Evolutionary conservation across 345 rosid species (phyloP), one percentile per base, ranked within the genome.

Genomic region (Durio zibethinus): DNA sequence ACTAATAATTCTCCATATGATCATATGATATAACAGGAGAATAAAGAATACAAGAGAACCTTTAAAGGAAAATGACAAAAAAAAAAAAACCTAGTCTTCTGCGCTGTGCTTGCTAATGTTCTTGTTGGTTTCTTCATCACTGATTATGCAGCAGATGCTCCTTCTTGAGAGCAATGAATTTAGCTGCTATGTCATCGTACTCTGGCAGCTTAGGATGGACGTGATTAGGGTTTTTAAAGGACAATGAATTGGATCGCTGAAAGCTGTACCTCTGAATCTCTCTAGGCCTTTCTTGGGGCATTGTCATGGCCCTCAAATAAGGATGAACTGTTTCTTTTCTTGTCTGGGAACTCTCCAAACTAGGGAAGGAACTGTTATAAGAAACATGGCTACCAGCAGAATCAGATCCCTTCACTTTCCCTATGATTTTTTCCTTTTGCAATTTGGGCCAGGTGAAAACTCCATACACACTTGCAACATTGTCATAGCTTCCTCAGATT

Each of bases 171-270:
- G 91, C 91, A 76, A 47, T 79, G 77, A 94, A 93, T 48, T 88
- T 88, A 7, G 94, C 91, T 42, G 89, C 80, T 54, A 94, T 83
- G 52, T 90, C 94, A 65, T 94, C 97, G n/a, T 88, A 94, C 71
- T 93, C 92, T 20, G 97, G 97, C 82, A 94, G 80, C 83, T 88
- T 94, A n/a, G 97, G 98, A 72, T 94, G 97, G 52, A 94, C 94
- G 77, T 91, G 91, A 73, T 79, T 81, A 7, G 92, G 86, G 53
- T 85, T 63, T 64, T 68, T 81, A 48, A 72, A 48, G 1, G 88
- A 85, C 66, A 87, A 81, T 4, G 97, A 89, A 57, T 72, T 78
- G 16, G 86, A 80, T 21, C 91, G 70, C 16, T 21, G 59, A 43
- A 80, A 20, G 53, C 65, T 76, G n/a, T 76, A 83, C 29, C 5